phyloP scores from a whole-genome alignment of 2,329 filamentous ascomycete species.

The Exophiala calicioides region DNA sequence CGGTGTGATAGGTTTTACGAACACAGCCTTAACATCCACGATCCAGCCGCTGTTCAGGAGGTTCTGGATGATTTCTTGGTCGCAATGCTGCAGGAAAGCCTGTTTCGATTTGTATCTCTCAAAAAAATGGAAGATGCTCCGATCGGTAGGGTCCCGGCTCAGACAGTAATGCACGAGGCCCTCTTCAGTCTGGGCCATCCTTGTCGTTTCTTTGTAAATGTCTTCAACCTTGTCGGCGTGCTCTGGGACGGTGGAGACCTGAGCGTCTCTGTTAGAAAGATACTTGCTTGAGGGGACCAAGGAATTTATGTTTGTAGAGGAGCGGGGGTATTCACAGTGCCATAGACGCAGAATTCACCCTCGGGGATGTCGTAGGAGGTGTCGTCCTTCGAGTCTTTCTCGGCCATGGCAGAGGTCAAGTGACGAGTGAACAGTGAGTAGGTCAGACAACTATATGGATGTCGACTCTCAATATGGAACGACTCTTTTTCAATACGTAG shows the following conservation, averaged over 20 bases:
- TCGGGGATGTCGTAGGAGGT: conserved; percentile 23
- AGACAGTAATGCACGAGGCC: conserved; percentile 37
- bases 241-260: conserved; percentile 37
- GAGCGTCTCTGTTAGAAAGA: neutral
- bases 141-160: conserved; percentile 33
- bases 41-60: conserved; percentile 32
- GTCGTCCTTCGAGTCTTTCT: neutral
- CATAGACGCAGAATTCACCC: conserved; percentile 33
- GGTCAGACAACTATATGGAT: too few relatives aligned
- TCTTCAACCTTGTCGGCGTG: conserved; percentile 37
- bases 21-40: conserved; percentile 28
- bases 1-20: conserved; percentile 27
- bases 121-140: conserved; percentile 39
- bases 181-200: conserved; percentile 32
- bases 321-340: conserved; percentile 24
- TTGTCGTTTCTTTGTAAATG: conserved; percentile 36
- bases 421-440: too few relatives aligned
- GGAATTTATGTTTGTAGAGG: too few relatives aligned
- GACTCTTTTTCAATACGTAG: too few relatives aligned
- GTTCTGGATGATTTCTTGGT: conserved; percentile 34
- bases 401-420: too few relatives aligned
- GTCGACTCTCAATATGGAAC: too few relatives aligned
- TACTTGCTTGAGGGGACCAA: neutral
- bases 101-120: conserved; percentile 35
- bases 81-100: conserved; percentile 37